Percentiles rank a stretch among this genome's conserved stretches.
These are phyloP conservation scores for Chiua virens DNA, from an alignment of 768 basidiomycete species.

Conservation along the genomic window DNA sequence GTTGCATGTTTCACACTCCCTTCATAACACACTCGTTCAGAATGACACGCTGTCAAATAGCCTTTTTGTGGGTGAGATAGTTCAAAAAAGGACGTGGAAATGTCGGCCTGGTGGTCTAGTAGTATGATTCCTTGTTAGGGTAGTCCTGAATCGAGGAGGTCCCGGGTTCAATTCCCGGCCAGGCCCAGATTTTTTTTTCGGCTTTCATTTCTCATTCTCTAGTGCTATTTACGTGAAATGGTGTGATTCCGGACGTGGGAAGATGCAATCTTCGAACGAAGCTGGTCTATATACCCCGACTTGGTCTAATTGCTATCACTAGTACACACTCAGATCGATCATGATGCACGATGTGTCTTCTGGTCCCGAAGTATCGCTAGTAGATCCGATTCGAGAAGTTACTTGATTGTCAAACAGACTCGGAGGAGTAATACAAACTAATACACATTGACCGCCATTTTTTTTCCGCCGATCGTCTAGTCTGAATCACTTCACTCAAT, in stretches of 20 bases:
- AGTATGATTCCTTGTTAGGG: conserved; percentile 69
- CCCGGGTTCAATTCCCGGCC: conserved; percentile 87
- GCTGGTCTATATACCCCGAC: no score
- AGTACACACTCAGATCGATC: no score
- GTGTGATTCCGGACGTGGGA: no score
- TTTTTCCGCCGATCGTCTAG: not conserved
- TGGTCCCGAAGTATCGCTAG: no score
- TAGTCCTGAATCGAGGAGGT: conserved; percentile 56
- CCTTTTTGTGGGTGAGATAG: not conserved
- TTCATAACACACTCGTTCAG: conserved; percentile 10
- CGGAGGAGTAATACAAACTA: not conserved
- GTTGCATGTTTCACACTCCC: conserved; percentile 7
- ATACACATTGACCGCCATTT: not conserved
- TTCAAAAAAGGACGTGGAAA: not conserved
- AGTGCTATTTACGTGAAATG: no score
- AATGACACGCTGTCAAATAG: not conserved
- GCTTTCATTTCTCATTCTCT: no score
- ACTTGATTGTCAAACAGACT: not conserved
- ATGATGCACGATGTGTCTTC: no score
- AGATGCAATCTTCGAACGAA: no score
- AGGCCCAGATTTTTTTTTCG: conserved; percentile 43
- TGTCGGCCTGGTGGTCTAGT: conserved; percentile 58
- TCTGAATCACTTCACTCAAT: no score
- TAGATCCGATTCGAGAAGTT: no score
- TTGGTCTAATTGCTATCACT: no score